phyloP scores from a whole-genome alignment of 495 filamentous ascomycete genomes.

The Emericellopsis terricola region DNA sequence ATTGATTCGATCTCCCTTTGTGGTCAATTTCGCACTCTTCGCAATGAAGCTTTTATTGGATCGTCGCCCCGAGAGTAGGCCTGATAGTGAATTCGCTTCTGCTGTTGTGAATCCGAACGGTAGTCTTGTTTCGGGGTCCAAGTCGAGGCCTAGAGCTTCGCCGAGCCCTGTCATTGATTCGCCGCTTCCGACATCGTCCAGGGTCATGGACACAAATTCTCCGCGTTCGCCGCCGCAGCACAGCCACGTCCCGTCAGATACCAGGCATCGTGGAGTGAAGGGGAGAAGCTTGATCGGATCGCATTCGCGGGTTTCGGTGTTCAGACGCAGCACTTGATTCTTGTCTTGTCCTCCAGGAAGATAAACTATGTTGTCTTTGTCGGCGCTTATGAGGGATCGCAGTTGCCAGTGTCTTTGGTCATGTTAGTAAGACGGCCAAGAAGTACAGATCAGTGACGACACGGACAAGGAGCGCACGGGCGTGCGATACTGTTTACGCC shows the following conservation, averaged over 20 bases:
- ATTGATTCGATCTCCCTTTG: constrained; percentile 33
- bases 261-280: constrained; percentile 72
- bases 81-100: constrained; percentile 9
- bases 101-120: constrained; percentile 30
- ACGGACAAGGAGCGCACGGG: constrained; percentile 58
- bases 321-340: constrained; percentile 49
- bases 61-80: constrained; percentile 12
- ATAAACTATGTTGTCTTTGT: constrained; percentile 59
- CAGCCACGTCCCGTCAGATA: constrained; percentile 70
- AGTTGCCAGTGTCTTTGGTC: constrained; percentile 70
- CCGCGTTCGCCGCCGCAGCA: constrained; percentile 78
- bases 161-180: constrained; percentile 14
- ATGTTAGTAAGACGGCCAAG: constrained; percentile 6
- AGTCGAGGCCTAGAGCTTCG: constrained; percentile 8
- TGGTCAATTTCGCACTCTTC: constrained; percentile 23
- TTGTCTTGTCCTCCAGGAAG: constrained; percentile 49
- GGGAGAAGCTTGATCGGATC: constrained; percentile 61
- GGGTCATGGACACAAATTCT: constrained; percentile 62
- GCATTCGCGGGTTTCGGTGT: constrained; percentile 51
- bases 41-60: constrained; percentile 16
- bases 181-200: constrained; percentile 19
- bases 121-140: constrained; percentile 40
- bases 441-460: constrained; percentile 1
- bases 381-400: constrained; percentile 72
- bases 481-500: constrained; percentile 57